Evolutionary conservation across 2,329 filamentous ascomycete species (phyloP).

Genomic region (Colletotrichum kahawae): DNA sequence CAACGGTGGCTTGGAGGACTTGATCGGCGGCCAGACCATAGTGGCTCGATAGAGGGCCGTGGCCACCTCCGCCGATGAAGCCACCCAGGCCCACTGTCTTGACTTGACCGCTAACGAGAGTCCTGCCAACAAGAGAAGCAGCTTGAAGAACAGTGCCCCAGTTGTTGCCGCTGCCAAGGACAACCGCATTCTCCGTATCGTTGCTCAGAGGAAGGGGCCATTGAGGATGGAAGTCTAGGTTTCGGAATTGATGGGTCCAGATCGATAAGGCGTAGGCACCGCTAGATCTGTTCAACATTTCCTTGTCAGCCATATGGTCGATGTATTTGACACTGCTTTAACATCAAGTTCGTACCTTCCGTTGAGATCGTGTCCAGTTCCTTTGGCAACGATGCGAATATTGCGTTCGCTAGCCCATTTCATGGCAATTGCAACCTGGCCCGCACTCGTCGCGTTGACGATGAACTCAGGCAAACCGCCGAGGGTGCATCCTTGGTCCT

Average conservation of each 20-base stretch:
- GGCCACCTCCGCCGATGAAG: conserved; percentile 33
- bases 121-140: conserved; percentile 39
- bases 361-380: conserved; percentile 59
- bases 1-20: conserved; percentile 29
- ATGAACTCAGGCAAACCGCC: conserved; percentile 39
- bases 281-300: background rate
- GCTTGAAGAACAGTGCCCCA: conserved; percentile 45
- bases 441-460: conserved; percentile 35
- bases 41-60: conserved; percentile 26
- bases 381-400: conserved; percentile 53
- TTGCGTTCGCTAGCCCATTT: conserved; percentile 33
- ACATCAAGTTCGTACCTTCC: conserved; percentile 56
- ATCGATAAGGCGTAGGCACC: conserved; percentile 22
- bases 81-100: conserved; percentile 59
- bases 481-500: conserved; percentile 29
- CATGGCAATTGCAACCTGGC: conserved; percentile 28
- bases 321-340: too few relatives aligned
- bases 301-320: background rate
- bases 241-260: conserved; percentile 19
- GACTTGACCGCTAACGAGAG: conserved; percentile 53
- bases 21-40: conserved; percentile 32
- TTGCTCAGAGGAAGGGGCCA: background rate
- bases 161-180: background rate
- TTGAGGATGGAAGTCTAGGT: background rate
- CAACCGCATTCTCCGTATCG: background rate